Percentiles rank a stretch among this genome's conserved stretches.
These are phyloP conservation scores for Vaccinium corymbosum DNA, from an alignment of 148 eudicot genomes.

Conservation along the genomic window DNA sequence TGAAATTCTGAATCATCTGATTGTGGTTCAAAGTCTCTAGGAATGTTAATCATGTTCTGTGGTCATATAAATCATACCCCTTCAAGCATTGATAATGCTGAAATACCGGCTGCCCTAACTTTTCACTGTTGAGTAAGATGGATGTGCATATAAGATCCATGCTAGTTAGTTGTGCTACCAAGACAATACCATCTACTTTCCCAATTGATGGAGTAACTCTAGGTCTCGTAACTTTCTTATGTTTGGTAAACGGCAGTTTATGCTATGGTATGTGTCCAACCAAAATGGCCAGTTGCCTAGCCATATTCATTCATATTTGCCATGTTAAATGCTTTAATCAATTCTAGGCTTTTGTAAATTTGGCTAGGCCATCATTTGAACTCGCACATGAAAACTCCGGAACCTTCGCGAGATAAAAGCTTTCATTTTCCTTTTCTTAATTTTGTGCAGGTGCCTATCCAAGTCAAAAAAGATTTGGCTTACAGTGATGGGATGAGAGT, in stretches of 20 bases:
- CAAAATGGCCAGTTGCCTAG: background rate
- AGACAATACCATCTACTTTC: background rate
- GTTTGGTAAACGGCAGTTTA: background rate
- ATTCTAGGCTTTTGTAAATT: background rate
- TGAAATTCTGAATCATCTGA: background rate
- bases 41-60: background rate
- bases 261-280: background rate
- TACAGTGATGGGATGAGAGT: conserved; percentile 88
- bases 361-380: background rate
- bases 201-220: background rate
- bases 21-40: background rate
- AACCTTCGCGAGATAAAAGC: background rate
- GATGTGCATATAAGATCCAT: background rate
- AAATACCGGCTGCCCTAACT: background rate
- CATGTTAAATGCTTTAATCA: background rate
- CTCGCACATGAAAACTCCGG: background rate
- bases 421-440: background rate
- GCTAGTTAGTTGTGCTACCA: background rate
- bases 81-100: background rate
- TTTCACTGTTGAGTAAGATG: background rate
- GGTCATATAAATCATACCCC: background rate
- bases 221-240: background rate
- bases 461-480: conserved; percentile 82
- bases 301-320: background rate
- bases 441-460: conserved; percentile 74